Percentiles rank a stretch among this genome's conserved stretches.
Evolutionary conservation across 2,329 filamentous ascomycete genomes (phyloP).

Genomic region (Calycina herbarum): DNA sequence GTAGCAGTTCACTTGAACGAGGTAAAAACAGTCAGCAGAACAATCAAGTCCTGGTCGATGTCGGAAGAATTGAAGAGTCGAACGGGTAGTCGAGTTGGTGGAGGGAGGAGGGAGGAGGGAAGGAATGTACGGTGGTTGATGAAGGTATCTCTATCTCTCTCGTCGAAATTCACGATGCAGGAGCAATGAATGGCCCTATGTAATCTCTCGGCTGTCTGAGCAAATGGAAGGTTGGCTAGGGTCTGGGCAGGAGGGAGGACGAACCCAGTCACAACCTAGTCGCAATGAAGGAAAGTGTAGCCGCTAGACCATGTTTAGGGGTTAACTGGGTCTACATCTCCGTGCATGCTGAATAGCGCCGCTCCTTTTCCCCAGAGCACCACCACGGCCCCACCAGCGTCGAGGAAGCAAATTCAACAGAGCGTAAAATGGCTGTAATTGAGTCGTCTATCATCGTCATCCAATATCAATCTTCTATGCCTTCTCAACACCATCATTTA

Average conservation of each 20-base stretch:
- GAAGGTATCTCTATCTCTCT: background rate
- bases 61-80: conserved; percentile 11
- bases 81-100: conserved; percentile 5
- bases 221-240: background rate
- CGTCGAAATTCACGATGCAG: background rate
- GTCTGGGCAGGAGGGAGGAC: too few species aligned
- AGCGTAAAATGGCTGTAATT: background rate
- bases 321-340: too few species aligned
- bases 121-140: background rate
- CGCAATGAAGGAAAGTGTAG: too few species aligned
- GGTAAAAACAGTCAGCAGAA: background rate
- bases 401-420: background rate
- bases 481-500: background rate
- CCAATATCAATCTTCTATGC: background rate
- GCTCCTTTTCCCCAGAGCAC: background rate
- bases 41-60: conserved; percentile 13
- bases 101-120: background rate
- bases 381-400: background rate
- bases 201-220: background rate
- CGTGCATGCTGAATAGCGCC: too few species aligned
- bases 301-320: too few species aligned
- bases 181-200: background rate
- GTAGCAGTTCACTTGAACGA: too few species aligned
- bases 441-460: background rate
- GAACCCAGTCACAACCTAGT: too few species aligned